Base-by-base conservation (phyloP, 2,329 filamentous ascomycete species). In the Gnomoniopsis smithogilvyi region DNA sequence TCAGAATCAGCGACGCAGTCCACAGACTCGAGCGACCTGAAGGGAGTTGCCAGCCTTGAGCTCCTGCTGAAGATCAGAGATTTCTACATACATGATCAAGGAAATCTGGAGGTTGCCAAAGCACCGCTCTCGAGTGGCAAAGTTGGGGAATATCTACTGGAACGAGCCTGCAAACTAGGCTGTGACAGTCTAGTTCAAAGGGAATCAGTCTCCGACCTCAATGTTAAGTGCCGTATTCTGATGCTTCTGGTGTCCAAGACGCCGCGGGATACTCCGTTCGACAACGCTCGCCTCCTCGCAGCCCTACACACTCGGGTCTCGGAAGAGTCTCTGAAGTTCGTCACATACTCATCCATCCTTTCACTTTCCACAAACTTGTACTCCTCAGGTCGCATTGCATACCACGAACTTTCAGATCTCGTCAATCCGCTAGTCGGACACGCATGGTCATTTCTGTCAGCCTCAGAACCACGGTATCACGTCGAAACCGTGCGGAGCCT, bases 401-500 rank as follows among this genome's bases (percentile, higher is more conserved):
- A 71, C 6, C 67, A 73, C n/a, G 80, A 86, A 24, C 69, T 88
- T 52, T 88, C 80, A 57, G 80, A 76, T 57, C 74, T 96, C 10
- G 83, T 94, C 6, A 80, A 85, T 21, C 80, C 84, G 30, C 76
- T 98, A 22, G 86, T 95, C 17, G 78, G 79, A 1, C 83, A 88
- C 58, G 81, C 94, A 0, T 99, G 95, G 95, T 73, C 77, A 6
- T 92, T 91, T 67, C 75, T 99, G 43, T 90, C 92, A 0, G 88
- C 91, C n/a, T 81, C 87, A 14, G 87, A 88, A 63, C 92, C 93
- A 0, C 96, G 96, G 69, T 96, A 94, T 65, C 95, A 98, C 68
- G 93, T 99, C 34, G 96, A 99, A 75, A 88, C 92, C 19, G 91
- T 96, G 10, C 86, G 90, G 59, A 89, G 87, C 65, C 77, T 99